Percentiles rank a stretch among this genome's conserved stretches.
Evolutionary conservation across 179 eudicot species (phyloP).

Genomic region (Gypsophila paniculata): DNA sequence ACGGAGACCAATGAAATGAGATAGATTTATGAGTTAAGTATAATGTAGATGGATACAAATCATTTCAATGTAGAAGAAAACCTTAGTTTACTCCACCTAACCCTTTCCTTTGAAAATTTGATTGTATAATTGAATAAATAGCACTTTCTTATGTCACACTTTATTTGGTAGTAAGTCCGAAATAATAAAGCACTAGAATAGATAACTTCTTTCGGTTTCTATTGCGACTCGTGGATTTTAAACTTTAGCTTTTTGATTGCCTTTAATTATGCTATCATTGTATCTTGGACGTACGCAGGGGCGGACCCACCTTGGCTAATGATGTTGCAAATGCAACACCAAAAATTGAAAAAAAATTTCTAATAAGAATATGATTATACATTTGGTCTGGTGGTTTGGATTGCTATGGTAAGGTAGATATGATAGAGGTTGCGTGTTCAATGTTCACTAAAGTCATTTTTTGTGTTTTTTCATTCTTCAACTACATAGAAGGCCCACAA

Average conservation of each 20-base stretch:
- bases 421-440: too few relatives aligned
- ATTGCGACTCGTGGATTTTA: constrained; percentile 2
- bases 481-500: too few relatives aligned
- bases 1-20: background rate
- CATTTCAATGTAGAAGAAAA: background rate
- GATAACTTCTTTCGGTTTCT: constrained; percentile 11
- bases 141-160: constrained; percentile 5
- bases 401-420: too few relatives aligned
- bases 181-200: background rate
- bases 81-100: background rate
- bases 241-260: constrained; percentile 3
- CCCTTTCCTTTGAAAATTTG: background rate
- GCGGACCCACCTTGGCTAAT: too few relatives aligned
- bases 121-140: background rate
- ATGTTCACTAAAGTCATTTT: too few relatives aligned
- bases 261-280: constrained; percentile 3
- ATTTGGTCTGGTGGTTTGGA: too few relatives aligned
- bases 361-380: too few relatives aligned
- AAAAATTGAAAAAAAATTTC: too few relatives aligned
- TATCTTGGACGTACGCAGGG: background rate
- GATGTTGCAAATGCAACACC: too few relatives aligned
- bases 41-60: background rate
- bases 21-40: background rate
- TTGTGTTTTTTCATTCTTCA: too few relatives aligned
- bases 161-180: background rate